These are phyloP conservation scores for Backusella parvicylindrica DNA, from an alignment of 192 early-diverging fungal genomes.

Conservation along the genomic window DNA sequence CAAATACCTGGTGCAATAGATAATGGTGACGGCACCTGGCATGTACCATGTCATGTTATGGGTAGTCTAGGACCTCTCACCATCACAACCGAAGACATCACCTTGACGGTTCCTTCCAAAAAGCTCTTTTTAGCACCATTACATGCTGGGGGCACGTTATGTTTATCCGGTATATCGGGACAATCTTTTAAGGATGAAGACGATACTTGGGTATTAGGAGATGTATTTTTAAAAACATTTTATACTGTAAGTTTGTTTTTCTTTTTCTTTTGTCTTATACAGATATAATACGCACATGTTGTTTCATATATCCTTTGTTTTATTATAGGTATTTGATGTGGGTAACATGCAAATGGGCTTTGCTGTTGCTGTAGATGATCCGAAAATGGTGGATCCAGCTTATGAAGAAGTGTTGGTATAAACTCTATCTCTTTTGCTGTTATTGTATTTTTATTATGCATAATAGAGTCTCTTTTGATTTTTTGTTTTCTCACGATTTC, in stretches of 20 bases:
- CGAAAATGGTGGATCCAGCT: background rate
- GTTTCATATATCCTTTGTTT: background rate
- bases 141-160: background rate
- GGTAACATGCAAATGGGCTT: constrained; percentile 3
- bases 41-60: constrained; percentile 9
- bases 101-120: background rate
- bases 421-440: background rate
- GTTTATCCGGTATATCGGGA: constrained; percentile 21
- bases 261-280: background rate
- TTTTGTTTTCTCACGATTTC: no score
- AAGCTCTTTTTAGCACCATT: constrained; percentile 16
- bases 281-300: background rate
- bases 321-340: constrained; percentile 5
- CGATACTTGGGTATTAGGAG: constrained; percentile 23
- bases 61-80: background rate
- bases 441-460: background rate
- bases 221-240: constrained; percentile 20
- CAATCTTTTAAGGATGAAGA: constrained; percentile 3
- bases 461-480: background rate
- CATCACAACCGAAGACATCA: background rate
- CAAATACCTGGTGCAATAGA: constrained; percentile 29
- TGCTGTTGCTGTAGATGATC: constrained; percentile 1
- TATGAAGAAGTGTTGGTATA: constrained; percentile 1
- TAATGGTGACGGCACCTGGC: constrained; percentile 25
- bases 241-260: constrained; percentile 30